These are phyloP conservation scores for Backusella sp. DNA, from an alignment of 192 early-diverging fungal genomes.

Conservation along the genomic window DNA sequence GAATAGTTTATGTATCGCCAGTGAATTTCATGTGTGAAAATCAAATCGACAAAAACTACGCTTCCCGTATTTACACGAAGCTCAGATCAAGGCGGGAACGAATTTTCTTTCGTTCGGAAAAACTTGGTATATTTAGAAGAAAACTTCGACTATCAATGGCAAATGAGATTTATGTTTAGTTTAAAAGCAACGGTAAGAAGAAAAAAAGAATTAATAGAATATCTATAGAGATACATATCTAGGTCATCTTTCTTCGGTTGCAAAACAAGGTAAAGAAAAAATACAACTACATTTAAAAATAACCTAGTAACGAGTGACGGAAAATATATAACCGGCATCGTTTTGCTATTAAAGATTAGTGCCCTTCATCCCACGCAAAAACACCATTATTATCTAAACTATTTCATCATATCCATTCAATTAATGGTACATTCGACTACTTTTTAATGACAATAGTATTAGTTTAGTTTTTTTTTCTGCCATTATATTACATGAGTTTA, in stretches of 20 bases:
- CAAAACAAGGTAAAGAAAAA: not conserved
- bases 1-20: not conserved
- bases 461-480: too few species aligned
- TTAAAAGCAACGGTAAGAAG: too few species aligned
- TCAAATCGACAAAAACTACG: not conserved
- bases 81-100: not conserved
- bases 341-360: not conserved
- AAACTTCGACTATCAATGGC: not conserved
- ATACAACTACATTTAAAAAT: not conserved
- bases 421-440: not conserved
- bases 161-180: not conserved
- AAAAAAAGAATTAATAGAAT: too few species aligned
- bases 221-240: too few species aligned
- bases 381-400: not conserved
- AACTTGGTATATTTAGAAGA: not conserved
- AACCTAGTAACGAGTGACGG: not conserved
- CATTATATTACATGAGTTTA: not conserved
- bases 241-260: too few species aligned
- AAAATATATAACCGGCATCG: not conserved
- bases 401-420: not conserved
- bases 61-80: not conserved
- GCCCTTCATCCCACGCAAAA: not conserved
- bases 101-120: not conserved
- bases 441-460: not conserved
- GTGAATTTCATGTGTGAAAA: not conserved